Evolutionary conservation across 768 basidiomycete species (phyloP), one percentile per base, ranked within the genome.

Genomic region (Lentinula edodes): DNA sequence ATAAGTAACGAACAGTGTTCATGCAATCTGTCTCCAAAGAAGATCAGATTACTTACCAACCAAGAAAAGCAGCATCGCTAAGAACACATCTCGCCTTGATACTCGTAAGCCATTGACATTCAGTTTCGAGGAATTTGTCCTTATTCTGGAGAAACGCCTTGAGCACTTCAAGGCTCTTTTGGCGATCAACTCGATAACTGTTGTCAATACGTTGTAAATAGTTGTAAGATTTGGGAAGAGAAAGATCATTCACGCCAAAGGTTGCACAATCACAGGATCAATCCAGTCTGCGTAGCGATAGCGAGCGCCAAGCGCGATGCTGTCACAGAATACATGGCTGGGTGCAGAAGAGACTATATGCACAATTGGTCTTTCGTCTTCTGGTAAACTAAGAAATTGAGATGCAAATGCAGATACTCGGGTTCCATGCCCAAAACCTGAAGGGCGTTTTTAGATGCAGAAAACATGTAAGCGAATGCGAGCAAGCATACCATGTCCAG

Each of bases 391-490:
- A 20, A 88, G 75, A 16, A 93, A 77, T 64, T 86, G 82, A 51
- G 77, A 72, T 3, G 87, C 78, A 63, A 91, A 84, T 1, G 90
- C 90, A 15, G 89, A 89, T 15, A 91, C 90, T 41, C 90, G 83
- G 3, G 90, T 93, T 8, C 90, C 90, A 68, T 92, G 90, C n/a
- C 90, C 88, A 60, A 88, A 91, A n/a, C 88, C 87, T 89, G n/a
- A 42, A 36, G 32, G 55, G 42, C 41, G 18, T 39, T 42, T 60
- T 6, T 63, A 20, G 45, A 60, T 16, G 15, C 7, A 63, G 48
- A 50, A 36, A 42, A 60, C 23, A 28, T 60, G 18, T 34, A 3
- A 39, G 38, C 38, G 38, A 42, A 50, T 34, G 53, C 36, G 59
- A 59, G 41, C 28, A 45, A 15, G 65, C 82, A 61, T 58, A 87